A percentile compares a stretch with the other conserved stretches of the same genome.
Conservation (phyloP, 352 stramenopile genomes). For the Pythium brachiatum region DNA sequence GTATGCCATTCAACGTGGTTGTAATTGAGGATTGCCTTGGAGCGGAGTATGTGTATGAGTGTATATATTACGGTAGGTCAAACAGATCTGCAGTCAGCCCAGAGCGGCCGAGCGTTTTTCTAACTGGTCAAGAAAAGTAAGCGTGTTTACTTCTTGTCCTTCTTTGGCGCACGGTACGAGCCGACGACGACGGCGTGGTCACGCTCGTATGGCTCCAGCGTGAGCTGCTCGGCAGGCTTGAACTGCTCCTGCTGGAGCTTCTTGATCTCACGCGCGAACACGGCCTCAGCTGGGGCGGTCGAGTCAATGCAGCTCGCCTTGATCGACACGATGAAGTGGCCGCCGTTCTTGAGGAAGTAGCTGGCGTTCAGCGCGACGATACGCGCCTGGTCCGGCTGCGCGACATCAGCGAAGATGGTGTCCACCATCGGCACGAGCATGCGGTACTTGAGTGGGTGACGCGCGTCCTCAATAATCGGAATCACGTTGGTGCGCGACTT, state of each 20-base stretch:
- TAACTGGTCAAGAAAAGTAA: slow-evolving; percentile 11
- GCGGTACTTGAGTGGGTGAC: slow-evolving; percentile 98
- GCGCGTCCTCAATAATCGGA: slow-evolving; percentile 99
- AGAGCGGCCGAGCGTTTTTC: background rate
- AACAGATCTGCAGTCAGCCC: slow-evolving; percentile 7
- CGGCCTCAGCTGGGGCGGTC: slow-evolving; percentile 97
- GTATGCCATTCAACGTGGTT: background rate
- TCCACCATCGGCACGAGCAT: slow-evolving; percentile 99
- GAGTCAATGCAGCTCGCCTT: slow-evolving; percentile 99
- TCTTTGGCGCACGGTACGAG: slow-evolving; percentile 77
- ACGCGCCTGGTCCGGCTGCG: slow-evolving; percentile 99
- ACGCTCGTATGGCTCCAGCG: slow-evolving; percentile 99
- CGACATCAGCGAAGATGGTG: slow-evolving; percentile 98
- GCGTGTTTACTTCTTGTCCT: slow-evolving; percentile 32
- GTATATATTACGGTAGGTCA: slow-evolving; percentile 27
- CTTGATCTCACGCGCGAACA: slow-evolving; percentile 97
- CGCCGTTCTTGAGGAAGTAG: slow-evolving; percentile 99
- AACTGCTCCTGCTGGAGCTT: slow-evolving; percentile 99
- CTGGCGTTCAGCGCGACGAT: slow-evolving; percentile 99
- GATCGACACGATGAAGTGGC: slow-evolving; percentile 99
- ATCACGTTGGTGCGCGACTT: slow-evolving; percentile 99
- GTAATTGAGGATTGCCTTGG: background rate
- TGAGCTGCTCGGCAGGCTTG: slow-evolving; percentile 99
- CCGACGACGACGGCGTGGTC: slow-evolving; percentile 99
- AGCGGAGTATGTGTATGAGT: slow-evolving; percentile 4